Base-by-base conservation (phyloP, 2,329 filamentous ascomycete genomes). In the Hymenoscyphus occultus region DNA sequence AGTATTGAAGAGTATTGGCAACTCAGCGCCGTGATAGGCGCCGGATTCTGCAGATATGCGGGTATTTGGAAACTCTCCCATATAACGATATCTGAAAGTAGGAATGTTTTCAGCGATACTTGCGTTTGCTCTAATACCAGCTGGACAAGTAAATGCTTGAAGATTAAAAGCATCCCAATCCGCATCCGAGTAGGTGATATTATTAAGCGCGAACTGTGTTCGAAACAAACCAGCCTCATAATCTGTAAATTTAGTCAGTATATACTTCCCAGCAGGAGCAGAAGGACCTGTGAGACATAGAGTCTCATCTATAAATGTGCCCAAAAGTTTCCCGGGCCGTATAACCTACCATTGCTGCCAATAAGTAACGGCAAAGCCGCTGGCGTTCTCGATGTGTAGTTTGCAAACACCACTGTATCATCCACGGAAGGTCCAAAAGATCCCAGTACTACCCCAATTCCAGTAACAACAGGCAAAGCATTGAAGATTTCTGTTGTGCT, bases 11-110 rank as follows among this genome's bases (percentile, higher is more conserved):
- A 79, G 62, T 5, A 76, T 59, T 4, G 72, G 69, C 3, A 79
- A 60, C 63, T 79, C 78, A 10, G 73, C 69, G 1, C 62, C 63
- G 62, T 79, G 78, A 66, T 71, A 79, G 4, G 77, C 72, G 1
- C 77, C 77, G 45, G 70, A 71, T n/a, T 73, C 67, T n/a, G 72
- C 69, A 7, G 68, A 70, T 1, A 74, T 70, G 4, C 67, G 70
- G 7, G 74, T 70, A 51, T 78, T 74, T 5, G 76, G 75, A 60
- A 78, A 79, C 9, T 74, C 72, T 12, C 77, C 78, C 48, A 77
- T 74, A 59, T 76, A 79, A 14, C 75, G 71, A 60, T 79, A 79
- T 59, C 78, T 68, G 76, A 77, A 79, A 0, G 75, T 77, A 1
- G 78, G 76, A 16, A 72, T 71, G 0, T 71, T 70, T 1, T 64